phyloP scores from a whole-genome alignment of 805 yeast genomes.

The Saccharomycopsis schoenii region DNA sequence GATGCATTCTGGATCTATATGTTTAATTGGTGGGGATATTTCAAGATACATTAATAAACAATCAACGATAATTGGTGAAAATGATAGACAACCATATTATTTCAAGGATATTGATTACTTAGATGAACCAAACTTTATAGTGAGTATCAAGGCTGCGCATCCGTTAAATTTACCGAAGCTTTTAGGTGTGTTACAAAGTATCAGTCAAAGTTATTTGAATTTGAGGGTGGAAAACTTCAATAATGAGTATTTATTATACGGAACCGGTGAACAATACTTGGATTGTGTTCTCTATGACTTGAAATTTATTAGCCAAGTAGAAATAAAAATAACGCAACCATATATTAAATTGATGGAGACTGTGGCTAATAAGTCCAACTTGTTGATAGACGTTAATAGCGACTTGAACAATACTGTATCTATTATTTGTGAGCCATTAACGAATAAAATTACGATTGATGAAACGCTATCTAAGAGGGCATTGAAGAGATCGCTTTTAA shows the following conservation, averaged over 20 bases:
- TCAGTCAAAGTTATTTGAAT: slow-evolving; percentile 52
- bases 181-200: slow-evolving; percentile 54
- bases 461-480: not conserved
- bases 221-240: slow-evolving; percentile 69
- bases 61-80: slow-evolving; percentile 42
- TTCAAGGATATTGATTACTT: slow-evolving; percentile 37
- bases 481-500: not conserved
- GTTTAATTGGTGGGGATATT: slow-evolving; percentile 50
- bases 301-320: slow-evolving; percentile 50
- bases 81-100: slow-evolving; percentile 22
- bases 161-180: slow-evolving; percentile 74
- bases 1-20: slow-evolving; percentile 59
- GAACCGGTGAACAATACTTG: slow-evolving; percentile 80
- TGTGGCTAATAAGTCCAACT: slow-evolving; percentile 43
- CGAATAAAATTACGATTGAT: not conserved
- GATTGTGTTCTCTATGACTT: slow-evolving; percentile 78
- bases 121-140: slow-evolving; percentile 55
- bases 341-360: slow-evolving; percentile 74
- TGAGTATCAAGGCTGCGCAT: slow-evolving; percentile 71
- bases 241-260: slow-evolving; percentile 74
- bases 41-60: slow-evolving; percentile 46
- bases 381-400: not conserved
- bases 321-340: slow-evolving; percentile 79
- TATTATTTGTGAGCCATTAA: slow-evolving; percentile 60
- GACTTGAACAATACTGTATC: not conserved